Percentiles rank a stretch among this genome's conserved stretches.
Evolutionary conservation across 495 filamentous ascomycete species (phyloP).

Genomic region (Astrothelium subdiscretum): DNA sequence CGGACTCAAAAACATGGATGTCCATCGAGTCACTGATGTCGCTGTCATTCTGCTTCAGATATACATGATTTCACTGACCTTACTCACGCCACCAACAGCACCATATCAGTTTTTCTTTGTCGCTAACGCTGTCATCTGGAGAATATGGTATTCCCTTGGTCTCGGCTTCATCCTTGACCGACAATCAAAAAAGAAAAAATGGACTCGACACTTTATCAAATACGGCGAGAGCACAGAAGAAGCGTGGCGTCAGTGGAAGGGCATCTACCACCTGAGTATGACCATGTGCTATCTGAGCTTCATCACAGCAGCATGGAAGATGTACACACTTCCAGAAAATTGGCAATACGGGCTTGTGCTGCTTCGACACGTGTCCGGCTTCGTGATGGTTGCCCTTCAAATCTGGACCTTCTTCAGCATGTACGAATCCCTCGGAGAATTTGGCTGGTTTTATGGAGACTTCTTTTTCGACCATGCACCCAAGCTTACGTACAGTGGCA

Average conservation of each 20-base stretch:
- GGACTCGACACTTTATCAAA: conserved; percentile 95
- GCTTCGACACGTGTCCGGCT: conserved; percentile 75
- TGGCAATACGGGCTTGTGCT: conserved; percentile 76
- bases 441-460: conserved; percentile 98
- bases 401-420: conserved; percentile 89
- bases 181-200: conserved; percentile 81
- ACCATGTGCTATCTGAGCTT: conserved; percentile 80
- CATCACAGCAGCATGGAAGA: conserved; percentile 87
- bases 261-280: conserved; percentile 86
- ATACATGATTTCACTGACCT: conserved; percentile 60
- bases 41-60: conserved; percentile 61
- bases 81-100: conserved; percentile 66
- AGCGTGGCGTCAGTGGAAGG: conserved; percentile 97
- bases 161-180: conserved; percentile 72
- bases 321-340: conserved; percentile 75
- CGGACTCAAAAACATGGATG: conserved; percentile 72
- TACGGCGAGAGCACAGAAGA: conserved; percentile 81
- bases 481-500: conserved; percentile 89
- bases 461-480: conserved; percentile 85
- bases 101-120: conserved; percentile 68
- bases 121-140: conserved; percentile 66
- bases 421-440: conserved; percentile 92
- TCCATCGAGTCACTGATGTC: conserved; percentile 74
- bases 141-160: conserved; percentile 85
- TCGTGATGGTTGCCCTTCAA: conserved; percentile 71